Base-by-base conservation (phyloP, 306 rosid genomes). In the Lathyrus oleraceus region DNA sequence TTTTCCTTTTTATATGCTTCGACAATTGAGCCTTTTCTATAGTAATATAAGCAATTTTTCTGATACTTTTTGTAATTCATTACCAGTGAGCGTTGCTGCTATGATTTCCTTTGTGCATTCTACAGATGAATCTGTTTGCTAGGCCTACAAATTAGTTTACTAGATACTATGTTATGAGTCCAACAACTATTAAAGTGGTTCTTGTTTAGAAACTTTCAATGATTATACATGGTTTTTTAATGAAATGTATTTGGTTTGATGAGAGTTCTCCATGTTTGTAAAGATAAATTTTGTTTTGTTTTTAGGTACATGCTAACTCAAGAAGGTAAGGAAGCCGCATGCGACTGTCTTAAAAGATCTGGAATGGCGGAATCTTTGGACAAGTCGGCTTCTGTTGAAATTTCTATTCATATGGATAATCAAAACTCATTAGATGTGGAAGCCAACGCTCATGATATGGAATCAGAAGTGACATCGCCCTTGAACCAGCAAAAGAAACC, bases 261-360 rank as follows among this genome's bases (percentile, higher is more conserved):
- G 63, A 16, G 23, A 74, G 39, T 70, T 60, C 42, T 64, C 69
- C 72, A 16, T 30, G 16, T 30, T 27, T 44, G 8, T 49, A 17
- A 6, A n/a, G 52, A 71, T 69, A 67, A 58, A 4, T 65, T 58
- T 7, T 63, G 19, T 71, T 51, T 61, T 60, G 38, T 47, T 73
- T 79, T 70, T 71, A 93, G 98, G 87, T 93, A 88, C 88, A 93
- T 93, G 98, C 83, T 90, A 63, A 93, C 96, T 16, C 78, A 78
- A 79, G 98, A 93, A 83, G 98, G 98, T 64, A 77, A 90, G 76
- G 94, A 87, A 76, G 89, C 87, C 42, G 98, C 97, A 43, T 28
- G 73, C 44, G 98, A 93, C 54, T 90, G 97, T 83, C 91, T 88
- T 11, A 27, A 44, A 84, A 87, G 98, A 73, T 93, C 98, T 80